phyloP scores from a whole-genome alignment of 306 rosid species.

The Sicyos edulis region DNA sequence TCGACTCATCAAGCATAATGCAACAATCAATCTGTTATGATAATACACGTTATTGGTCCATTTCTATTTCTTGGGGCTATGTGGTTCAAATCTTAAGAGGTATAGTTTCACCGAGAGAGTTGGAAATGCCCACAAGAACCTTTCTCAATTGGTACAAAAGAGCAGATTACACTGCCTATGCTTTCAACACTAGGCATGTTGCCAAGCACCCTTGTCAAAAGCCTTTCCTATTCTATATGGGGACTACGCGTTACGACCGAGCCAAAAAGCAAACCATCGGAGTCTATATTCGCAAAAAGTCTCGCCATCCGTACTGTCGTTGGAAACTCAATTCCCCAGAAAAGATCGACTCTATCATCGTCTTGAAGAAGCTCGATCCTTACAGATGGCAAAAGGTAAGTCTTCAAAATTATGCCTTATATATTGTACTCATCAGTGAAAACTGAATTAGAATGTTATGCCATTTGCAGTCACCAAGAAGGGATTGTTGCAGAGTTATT shows the following conservation, averaged over 20 bases:
- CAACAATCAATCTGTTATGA: slow-evolving; percentile 93
- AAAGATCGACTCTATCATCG: slow-evolving; percentile 41
- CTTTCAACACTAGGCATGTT: slow-evolving; percentile 91
- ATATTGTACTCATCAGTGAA: no score
- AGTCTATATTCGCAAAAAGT: slow-evolving; percentile 28
- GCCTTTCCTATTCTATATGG: slow-evolving; percentile 57
- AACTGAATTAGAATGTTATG: slow-evolving; percentile 16
- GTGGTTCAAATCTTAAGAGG: slow-evolving; percentile 76
- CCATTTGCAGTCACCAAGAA: slow-evolving; percentile 76
- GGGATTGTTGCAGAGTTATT: slow-evolving; percentile 76
- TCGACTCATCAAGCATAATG: slow-evolving; percentile 67
- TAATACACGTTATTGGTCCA: slow-evolving; percentile 57
- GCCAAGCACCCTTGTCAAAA: slow-evolving; percentile 68
- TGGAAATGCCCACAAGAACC: slow-evolving; percentile 78
- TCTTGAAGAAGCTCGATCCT: slow-evolving; percentile 61
- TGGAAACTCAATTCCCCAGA: slow-evolving; percentile 67
- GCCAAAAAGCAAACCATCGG: slow-evolving; percentile 33
- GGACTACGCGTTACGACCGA: slow-evolving; percentile 31
- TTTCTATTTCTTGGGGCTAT: slow-evolving; percentile 82
- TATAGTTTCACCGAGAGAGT: slow-evolving; percentile 66
- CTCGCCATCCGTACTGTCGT: slow-evolving; percentile 42
- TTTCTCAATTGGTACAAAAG: slow-evolving; percentile 72
- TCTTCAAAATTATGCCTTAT: no score
- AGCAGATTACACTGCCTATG: slow-evolving; percentile 77
- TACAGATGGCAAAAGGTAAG: slow-evolving; percentile 70